Percentiles rank a stretch among this genome's conserved stretches.
phyloP scores from a whole-genome alignment of 2,329 filamentous ascomycete genomes.

The Fusarium heterosporum region DNA sequence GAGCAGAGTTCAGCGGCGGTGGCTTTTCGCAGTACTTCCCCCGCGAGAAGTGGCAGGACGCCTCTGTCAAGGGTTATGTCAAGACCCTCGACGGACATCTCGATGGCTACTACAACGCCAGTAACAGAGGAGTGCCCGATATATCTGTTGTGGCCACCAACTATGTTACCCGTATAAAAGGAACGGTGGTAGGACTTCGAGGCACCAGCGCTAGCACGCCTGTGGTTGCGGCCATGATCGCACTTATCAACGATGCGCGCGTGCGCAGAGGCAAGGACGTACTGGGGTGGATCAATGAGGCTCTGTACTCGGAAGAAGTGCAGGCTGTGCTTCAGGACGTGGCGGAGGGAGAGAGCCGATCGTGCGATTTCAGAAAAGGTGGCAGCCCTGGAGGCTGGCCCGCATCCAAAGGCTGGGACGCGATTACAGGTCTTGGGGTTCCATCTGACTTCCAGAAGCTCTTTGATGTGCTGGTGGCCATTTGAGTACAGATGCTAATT shows the following conservation, averaged over 20 bases:
- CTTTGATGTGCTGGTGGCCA: conserved; percentile 49
- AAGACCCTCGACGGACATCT: conserved; percentile 56
- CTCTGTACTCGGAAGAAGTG: conserved; percentile 57
- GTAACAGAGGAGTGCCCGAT: conserved; percentile 63
- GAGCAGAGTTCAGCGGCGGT: conserved; percentile 60
- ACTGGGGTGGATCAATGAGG: conserved; percentile 66
- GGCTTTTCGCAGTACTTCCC: conserved; percentile 66
- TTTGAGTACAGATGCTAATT: conserved; percentile 1
- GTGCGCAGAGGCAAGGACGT: conserved; percentile 60
- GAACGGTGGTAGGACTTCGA: conserved; percentile 45
- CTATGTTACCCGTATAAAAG: conserved; percentile 57
- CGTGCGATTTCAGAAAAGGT: conserved; percentile 55
- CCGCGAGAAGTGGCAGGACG: conserved; percentile 60
- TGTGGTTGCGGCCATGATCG: conserved; percentile 65
- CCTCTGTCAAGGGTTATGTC: conserved; percentile 56
- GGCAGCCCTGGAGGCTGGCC: conserved; percentile 57
- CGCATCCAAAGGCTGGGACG: conserved; percentile 59
- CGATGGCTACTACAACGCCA: conserved; percentile 57
- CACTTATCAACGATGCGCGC: conserved; percentile 66
- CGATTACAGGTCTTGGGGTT: conserved; percentile 63
- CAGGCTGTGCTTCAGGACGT: conserved; percentile 57
- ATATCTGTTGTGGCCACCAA: conserved; percentile 68
- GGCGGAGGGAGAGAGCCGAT: conserved; percentile 53
- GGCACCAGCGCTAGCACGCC: conserved; percentile 67
- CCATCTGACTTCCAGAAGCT: conserved; percentile 57